phyloP scores from a whole-genome alignment of 306 rosid species.

The Sicyos baderoa region DNA sequence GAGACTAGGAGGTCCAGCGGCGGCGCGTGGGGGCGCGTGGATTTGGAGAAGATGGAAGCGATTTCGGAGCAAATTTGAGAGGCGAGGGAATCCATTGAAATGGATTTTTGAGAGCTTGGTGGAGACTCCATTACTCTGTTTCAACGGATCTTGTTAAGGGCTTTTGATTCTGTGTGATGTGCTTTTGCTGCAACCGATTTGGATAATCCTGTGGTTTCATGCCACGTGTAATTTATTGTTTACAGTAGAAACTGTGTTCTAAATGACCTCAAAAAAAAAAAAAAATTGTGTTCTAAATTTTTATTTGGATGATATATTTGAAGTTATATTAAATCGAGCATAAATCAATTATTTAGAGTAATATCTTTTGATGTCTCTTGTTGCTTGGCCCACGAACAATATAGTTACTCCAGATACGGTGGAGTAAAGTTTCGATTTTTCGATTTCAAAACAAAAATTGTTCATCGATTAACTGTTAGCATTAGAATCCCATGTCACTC shows the following conservation, averaged over 20 bases:
- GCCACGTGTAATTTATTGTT: not conserved
- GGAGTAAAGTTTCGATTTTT: too few relatives aligned
- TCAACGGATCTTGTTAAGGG: not conserved
- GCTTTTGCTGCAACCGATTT: not conserved
- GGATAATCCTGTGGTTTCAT: not conserved
- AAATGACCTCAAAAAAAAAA: too few relatives aligned
- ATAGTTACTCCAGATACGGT: too few relatives aligned
- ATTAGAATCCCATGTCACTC: not conserved
- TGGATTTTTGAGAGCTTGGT: not conserved
- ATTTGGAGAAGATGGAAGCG: conserved; percentile 54
- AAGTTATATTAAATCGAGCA: too few relatives aligned
- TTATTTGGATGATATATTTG: too few relatives aligned
- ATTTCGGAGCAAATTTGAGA: conserved; percentile 57
- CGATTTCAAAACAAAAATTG: too few relatives aligned
- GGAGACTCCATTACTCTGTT: not conserved
- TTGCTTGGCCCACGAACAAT: too few relatives aligned
- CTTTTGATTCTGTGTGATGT: not conserved
- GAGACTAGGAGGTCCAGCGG: conserved; percentile 45
- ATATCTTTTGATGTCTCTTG: too few relatives aligned
- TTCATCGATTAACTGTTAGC: not conserved
- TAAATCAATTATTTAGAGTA: too few relatives aligned
- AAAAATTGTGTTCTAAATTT: too few relatives aligned
- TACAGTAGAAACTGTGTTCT: too few relatives aligned
- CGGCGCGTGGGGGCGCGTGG: conserved; percentile 49
- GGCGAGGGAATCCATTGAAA: conserved; percentile 43